A percentile compares a stretch with the other conserved stretches of the same genome.
phyloP scores from a whole-genome alignment of 352 stramenopile species.

The Detonula confervacea region DNA sequence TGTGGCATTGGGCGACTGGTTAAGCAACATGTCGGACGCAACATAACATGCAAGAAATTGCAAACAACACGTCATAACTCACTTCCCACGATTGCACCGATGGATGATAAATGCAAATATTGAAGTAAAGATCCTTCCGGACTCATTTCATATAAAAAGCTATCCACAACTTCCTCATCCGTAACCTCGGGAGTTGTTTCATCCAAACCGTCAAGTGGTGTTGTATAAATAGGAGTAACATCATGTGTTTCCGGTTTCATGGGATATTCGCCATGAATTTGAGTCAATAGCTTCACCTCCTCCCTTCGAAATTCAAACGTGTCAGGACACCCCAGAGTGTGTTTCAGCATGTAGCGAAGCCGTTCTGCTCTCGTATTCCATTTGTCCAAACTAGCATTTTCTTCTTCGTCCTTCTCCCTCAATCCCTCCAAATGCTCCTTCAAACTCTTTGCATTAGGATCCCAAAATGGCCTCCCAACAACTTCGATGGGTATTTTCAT shows the following conservation, averaged over 20 bases:
- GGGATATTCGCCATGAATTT: slow-evolving; percentile 29
- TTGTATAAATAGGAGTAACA: slow-evolving; percentile 2
- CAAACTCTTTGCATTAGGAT: slow-evolving; percentile 47
- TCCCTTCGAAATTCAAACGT: slow-evolving; percentile 90
- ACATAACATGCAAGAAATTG: neutral
- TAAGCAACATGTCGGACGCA: too few relatives aligned
- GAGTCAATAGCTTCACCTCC: slow-evolving; percentile 81
- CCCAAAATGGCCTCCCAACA: slow-evolving; percentile 65
- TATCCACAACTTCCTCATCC: slow-evolving; percentile 88
- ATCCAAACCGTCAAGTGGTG: slow-evolving; percentile 22
- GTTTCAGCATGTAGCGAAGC: slow-evolving; percentile 90
- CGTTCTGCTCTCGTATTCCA: slow-evolving; percentile 81
- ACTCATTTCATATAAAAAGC: slow-evolving; percentile 86
- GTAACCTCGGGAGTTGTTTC: slow-evolving; percentile 52
- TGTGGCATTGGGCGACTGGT: neutral
- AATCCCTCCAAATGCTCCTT: slow-evolving; percentile 53
- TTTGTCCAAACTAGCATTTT: slow-evolving; percentile 22
- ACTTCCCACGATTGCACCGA: slow-evolving; percentile 86
- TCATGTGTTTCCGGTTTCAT: slow-evolving; percentile 5
- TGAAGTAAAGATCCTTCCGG: slow-evolving; percentile 87
- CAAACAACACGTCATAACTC: slow-evolving; percentile 1
- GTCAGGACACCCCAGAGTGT: slow-evolving; percentile 90
- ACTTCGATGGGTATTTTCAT: slow-evolving; percentile 68
- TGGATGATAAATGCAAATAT: slow-evolving; percentile 87
- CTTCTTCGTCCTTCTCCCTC: neutral